These are phyloP conservation scores for Penicilliopsis zonata DNA, from an alignment of 495 filamentous ascomycete species.

Conservation along the genomic window DNA sequence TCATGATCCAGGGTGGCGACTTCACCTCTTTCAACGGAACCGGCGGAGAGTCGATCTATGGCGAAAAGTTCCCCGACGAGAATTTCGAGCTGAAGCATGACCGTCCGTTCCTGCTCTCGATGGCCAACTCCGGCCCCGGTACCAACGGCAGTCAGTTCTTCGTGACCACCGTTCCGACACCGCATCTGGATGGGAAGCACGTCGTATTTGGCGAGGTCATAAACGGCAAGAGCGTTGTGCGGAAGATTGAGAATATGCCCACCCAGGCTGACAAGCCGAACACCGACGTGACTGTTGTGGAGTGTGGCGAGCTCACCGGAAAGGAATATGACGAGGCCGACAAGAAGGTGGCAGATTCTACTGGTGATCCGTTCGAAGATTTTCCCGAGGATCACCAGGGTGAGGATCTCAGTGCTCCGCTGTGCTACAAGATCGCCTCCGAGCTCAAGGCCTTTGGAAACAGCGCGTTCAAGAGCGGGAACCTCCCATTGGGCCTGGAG, in stretches of 20 bases:
- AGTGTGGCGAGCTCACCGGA: conserved; percentile 77
- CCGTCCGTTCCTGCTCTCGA: conserved; percentile 86
- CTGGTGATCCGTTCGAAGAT: conserved; percentile 90
- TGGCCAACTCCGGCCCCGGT: conserved; percentile 90
- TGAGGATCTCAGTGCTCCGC: conserved; percentile 43
- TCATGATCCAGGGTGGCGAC: conserved; percentile 99
- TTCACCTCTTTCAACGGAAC: conserved; percentile 95
- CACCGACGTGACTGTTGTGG: conserved; percentile 58
- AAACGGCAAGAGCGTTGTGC: conserved; percentile 79
- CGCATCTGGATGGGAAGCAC: conserved; percentile 92
- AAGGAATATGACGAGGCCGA: conserved; percentile 49
- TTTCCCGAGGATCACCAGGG: conserved; percentile 83
- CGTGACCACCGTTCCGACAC: conserved; percentile 84
- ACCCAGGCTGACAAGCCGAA: conserved; percentile 74
- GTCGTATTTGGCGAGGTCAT: conserved; percentile 53
- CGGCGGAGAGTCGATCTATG: conserved; percentile 95
- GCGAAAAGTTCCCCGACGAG: conserved; percentile 95
- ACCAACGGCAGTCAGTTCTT: conserved; percentile 99
- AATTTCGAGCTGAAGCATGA: conserved; percentile 92
- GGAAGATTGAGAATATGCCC: conserved; percentile 79
- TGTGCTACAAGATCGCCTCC: conserved; percentile 55
- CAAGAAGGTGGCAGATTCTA: conserved; percentile 57
- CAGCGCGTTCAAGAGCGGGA: conserved; percentile 71
- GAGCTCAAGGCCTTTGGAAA: conserved; percentile 90
- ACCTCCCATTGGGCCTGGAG: conserved; percentile 59